phyloP scores from a whole-genome alignment of 192 early-diverging fungal species.

The Bifiguratus adelaidae region DNA sequence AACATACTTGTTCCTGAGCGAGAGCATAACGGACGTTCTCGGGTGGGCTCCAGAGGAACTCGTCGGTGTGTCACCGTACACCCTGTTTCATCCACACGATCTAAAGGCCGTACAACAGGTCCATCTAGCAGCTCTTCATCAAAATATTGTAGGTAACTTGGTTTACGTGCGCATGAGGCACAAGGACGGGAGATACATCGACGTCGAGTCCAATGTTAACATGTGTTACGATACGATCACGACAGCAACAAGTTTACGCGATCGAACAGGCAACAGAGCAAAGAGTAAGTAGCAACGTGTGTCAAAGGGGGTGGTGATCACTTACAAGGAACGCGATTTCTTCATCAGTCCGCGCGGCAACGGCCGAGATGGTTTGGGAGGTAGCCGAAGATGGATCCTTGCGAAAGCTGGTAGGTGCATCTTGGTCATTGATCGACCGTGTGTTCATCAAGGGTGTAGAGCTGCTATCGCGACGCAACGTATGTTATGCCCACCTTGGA shows the following conservation, averaged over 20 bases:
- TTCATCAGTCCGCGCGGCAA: background rate
- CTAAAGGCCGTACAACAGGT: conserved; percentile 10
- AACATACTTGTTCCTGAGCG: conserved; percentile 24
- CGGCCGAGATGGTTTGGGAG: background rate
- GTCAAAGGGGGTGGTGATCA: no score
- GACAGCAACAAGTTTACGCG: background rate
- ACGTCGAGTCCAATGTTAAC: conserved; percentile 9
- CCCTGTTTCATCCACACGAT: conserved; percentile 26
- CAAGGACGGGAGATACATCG: conserved; percentile 18
- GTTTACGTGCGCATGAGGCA: conserved; percentile 18
- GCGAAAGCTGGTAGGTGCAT: background rate
- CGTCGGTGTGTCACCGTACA: conserved; percentile 21
- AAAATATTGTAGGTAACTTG: conserved; percentile 26
- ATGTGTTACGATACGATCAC: conserved; percentile 14
- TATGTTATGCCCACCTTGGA: no score
- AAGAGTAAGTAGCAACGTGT: no score
- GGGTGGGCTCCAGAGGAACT: conserved; percentile 33
- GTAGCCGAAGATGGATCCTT: background rate
- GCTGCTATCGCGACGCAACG: no score
- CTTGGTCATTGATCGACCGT: background rate
- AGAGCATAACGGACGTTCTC: conserved; percentile 22
- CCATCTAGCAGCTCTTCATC: conserved; percentile 21
- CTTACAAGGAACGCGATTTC: background rate
- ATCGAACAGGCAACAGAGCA: background rate
- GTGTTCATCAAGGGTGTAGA: background rate